phyloP scores from a whole-genome alignment of 116 monocot species.

The Cymodocea nodosa region DNA sequence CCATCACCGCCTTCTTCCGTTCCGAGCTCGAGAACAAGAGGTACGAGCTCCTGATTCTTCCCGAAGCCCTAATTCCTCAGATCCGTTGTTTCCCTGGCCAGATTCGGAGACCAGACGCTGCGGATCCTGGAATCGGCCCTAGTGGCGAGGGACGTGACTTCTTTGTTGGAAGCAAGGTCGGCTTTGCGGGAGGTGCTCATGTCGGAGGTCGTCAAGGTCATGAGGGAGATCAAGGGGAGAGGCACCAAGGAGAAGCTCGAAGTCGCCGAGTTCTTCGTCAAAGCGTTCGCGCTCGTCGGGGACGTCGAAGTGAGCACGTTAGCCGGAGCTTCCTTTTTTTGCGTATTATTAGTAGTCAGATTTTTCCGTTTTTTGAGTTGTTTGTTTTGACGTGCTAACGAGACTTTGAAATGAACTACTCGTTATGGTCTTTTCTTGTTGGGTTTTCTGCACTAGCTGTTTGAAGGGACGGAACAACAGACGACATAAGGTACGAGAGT shows the following conservation, averaged over 20 bases:
- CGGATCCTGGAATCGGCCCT: constrained; percentile 47
- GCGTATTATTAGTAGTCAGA: no score
- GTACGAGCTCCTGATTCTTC: background rate
- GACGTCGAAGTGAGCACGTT: constrained; percentile 43
- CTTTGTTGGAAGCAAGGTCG: constrained; percentile 30
- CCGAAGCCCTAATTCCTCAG: background rate
- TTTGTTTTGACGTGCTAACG: background rate
- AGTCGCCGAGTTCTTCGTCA: constrained; percentile 59
- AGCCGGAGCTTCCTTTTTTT: background rate
- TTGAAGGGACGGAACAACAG: no score
- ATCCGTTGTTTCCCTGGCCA: constrained; percentile 1
- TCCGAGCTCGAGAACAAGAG: background rate
- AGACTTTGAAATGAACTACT: no score
- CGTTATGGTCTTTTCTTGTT: no score
- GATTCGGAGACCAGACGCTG: constrained; percentile 30
- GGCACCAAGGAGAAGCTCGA: constrained; percentile 30
- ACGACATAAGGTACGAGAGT: no score
- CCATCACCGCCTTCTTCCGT: constrained; percentile 1
- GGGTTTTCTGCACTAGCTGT: no score
- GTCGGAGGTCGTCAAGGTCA: constrained; percentile 22
- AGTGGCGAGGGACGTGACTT: constrained; percentile 35
- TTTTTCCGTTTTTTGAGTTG: no score
- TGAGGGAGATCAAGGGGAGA: constrained; percentile 32
- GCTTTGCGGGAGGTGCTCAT: constrained; percentile 37
- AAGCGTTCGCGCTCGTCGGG: constrained; percentile 61